phyloP scores from a whole-genome alignment of 1,284 basidiomycete species.

The Pseudozyma thailandica region DNA sequence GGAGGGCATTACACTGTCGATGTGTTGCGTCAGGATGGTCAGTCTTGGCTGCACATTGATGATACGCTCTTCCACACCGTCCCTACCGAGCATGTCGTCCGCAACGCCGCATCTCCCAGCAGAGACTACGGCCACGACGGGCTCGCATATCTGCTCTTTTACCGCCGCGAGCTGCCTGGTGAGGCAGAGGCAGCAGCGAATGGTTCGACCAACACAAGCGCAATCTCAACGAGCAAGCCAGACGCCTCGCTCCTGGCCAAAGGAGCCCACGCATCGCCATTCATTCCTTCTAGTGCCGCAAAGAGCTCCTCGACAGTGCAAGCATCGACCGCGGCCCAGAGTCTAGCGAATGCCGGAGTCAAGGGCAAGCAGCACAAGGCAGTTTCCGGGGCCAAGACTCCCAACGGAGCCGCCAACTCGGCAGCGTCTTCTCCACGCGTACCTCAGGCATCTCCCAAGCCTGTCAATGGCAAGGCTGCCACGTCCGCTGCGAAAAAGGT shows the following conservation, averaged over 20 bases:
- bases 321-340: conserved; percentile 4
- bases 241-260: conserved; percentile 2
- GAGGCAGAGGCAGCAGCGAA: conserved; percentile 16
- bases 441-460: conserved; percentile 22
- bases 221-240: neutral
- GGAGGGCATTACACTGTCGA: conserved; percentile 97
- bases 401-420: conserved; percentile 15
- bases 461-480: conserved; percentile 1
- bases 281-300: conserved; percentile 2
- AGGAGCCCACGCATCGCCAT: conserved; percentile 8
- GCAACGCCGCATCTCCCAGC: conserved; percentile 60
- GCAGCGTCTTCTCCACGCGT: conserved; percentile 24
- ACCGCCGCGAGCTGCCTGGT: conserved; percentile 69
- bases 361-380: conserved; percentile 25
- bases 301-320: conserved; percentile 6
- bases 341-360: neutral
- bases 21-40: conserved; percentile 81
- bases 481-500: conserved; percentile 16
- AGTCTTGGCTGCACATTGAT: conserved; percentile 87
- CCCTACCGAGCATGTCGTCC: conserved; percentile 80
- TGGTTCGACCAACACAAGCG: conserved; percentile 1
- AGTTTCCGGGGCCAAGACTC: conserved; percentile 10
- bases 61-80: conserved; percentile 78
- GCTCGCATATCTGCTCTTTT: conserved; percentile 88
- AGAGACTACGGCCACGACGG: conserved; percentile 63